phyloP scores from a whole-genome alignment of 73 alveolate species.

The Urostyla sp. region DNA sequence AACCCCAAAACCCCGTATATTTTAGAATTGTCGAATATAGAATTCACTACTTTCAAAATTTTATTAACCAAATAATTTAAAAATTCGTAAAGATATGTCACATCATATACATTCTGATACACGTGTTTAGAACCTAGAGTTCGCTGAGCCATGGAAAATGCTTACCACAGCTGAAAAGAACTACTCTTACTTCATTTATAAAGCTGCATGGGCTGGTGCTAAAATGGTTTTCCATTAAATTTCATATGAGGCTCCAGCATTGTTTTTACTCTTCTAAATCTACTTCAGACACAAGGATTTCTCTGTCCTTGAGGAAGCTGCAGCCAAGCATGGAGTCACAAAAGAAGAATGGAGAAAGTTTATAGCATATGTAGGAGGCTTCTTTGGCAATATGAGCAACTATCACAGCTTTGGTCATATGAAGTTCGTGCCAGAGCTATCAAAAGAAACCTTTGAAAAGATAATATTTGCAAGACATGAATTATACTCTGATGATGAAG shows the following conservation, averaged over 20 bases:
- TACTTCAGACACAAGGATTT: slow-evolving; percentile 70
- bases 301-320: slow-evolving; percentile 64
- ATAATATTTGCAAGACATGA: slow-evolving; percentile 64
- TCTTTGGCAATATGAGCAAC: slow-evolving; percentile 90
- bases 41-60: not conserved
- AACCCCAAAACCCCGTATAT: not conserved
- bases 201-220: slow-evolving; percentile 97
- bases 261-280: slow-evolving; percentile 83
- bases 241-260: slow-evolving; percentile 96
- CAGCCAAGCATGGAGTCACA: slow-evolving; percentile 68
- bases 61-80: not conserved
- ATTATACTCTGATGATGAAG: slow-evolving; percentile 48
- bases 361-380: slow-evolving; percentile 83
- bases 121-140: slow-evolving; percentile 66
- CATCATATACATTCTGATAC: slow-evolving; percentile 52
- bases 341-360: slow-evolving; percentile 70
- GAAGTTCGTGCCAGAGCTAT: slow-evolving; percentile 88
- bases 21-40: not conserved
- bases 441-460: slow-evolving; percentile 75
- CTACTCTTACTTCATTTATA: slow-evolving; percentile 88
- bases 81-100: not conserved
- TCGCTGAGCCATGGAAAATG: slow-evolving; percentile 76
- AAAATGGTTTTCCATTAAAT: slow-evolving; percentile 88
- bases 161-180: slow-evolving; percentile 89
- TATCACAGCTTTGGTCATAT: slow-evolving; percentile 79